Base-by-base conservation (phyloP, 768 basidiomycete genomes). In the Suillus lakei region DNA sequence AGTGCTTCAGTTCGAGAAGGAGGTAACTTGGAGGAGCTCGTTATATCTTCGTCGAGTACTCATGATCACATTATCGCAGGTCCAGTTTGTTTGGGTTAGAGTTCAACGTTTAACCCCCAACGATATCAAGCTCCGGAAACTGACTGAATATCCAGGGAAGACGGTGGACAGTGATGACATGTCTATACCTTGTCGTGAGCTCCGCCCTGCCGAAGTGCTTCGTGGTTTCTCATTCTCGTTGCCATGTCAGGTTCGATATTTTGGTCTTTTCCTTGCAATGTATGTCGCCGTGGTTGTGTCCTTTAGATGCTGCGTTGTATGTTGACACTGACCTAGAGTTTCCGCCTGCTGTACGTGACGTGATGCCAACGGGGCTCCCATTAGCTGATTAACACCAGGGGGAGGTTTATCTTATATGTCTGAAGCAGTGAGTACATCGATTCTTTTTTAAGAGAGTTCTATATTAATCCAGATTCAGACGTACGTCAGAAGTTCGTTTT, bases 71-170 rank as follows among this genome's bases (percentile, higher is more conserved):
- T 59, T 12, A 39, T 41, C 58, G 18, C 26, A 59, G 58, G 39
- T 41, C 39, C 21, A 18, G 6, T 59, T 26, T 59, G 58, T 59
- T 30, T 59, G 58, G 58, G 58, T 59, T 18, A 41, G 58, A 39
- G 10, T 21, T 59, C 12, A 21, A 28, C n/a, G n/a, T n/a, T n/a
- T n/a, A n/a, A n/a, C n/a, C 18, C 18, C 18, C 10, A 21, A 41
- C 12, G 6, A 21, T 21, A 39, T 18, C 26, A 39, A 32, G 12
- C n/a, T 13, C 21, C 18, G 26, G 16, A 28, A n/a, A 59, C 18
- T 59, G 39, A 59, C 18, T 21, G 12, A 1, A 21, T 41, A 39
- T 30, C 18, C 39, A 59, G 58, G 5, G 7, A 28, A 59, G 39
- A 41, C 39, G 8, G 58, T 28, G 26, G 56, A 41, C 56, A 28